phyloP scores from a whole-genome alignment of 2,329 filamentous ascomycete species.

The Biscogniauxia marginata region DNA sequence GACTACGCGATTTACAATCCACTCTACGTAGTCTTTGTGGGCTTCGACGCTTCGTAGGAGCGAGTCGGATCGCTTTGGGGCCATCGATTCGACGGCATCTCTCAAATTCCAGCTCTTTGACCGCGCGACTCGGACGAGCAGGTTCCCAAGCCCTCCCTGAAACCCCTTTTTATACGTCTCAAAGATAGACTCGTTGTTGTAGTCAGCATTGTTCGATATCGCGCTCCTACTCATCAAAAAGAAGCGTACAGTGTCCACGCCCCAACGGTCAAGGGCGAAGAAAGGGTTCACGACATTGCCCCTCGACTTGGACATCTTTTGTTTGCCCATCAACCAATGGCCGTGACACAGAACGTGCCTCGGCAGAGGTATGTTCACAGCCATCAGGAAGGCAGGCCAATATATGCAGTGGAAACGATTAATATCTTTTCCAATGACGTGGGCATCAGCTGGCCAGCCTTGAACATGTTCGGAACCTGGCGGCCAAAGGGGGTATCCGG shows the following conservation, averaged over 20 bases:
- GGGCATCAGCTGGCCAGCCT: constrained; percentile 88
- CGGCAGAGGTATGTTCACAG: constrained; percentile 75
- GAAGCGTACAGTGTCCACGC: constrained; percentile 83
- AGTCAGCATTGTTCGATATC: constrained; percentile 75
- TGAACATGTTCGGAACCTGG: constrained; percentile 60
- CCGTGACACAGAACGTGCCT: constrained; percentile 82
- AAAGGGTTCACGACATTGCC: constrained; percentile 96
- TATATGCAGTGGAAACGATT: constrained; percentile 95
- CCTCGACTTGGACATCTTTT: constrained; percentile 95
- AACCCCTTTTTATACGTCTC: constrained; percentile 77
- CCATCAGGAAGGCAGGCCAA: constrained; percentile 95
- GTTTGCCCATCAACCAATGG: constrained; percentile 89
- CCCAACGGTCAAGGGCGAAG: constrained; percentile 85
- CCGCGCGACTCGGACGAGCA: constrained; percentile 68
- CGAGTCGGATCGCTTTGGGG: background rate
- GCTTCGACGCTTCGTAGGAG: constrained; percentile 30
- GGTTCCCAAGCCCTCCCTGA: constrained; percentile 75
- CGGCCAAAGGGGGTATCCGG: constrained; percentile 76
- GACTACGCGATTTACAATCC: constrained; percentile 42
- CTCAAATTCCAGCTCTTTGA: constrained; percentile 68
- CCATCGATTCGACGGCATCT: constrained; percentile 49
- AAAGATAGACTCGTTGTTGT: constrained; percentile 76
- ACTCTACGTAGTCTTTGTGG: constrained; percentile 41
- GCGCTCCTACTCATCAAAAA: constrained; percentile 82
- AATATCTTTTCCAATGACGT: constrained; percentile 96